phyloP scores from a whole-genome alignment of 129 eudicot species.

The Ambrosia trifida region DNA sequence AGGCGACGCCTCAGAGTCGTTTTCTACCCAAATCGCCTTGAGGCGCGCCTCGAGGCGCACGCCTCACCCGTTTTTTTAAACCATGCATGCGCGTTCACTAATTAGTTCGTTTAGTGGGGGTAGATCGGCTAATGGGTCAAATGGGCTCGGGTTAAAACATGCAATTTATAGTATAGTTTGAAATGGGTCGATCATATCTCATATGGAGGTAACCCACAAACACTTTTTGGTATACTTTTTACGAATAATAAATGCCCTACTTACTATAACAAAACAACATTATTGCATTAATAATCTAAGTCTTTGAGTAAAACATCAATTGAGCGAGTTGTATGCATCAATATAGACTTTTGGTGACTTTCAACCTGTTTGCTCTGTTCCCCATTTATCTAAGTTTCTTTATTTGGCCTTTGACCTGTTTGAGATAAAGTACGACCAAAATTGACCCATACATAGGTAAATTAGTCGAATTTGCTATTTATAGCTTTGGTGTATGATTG shows the following conservation, averaged over 20 bases:
- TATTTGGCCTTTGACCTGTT: not conserved
- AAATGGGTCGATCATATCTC: not conserved
- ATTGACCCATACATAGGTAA: not conserved
- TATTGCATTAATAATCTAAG: not conserved
- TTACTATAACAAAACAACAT: not conserved
- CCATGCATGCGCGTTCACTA: not conserved
- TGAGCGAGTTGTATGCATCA: not conserved
- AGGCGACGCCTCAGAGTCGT: no score
- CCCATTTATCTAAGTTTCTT: not conserved
- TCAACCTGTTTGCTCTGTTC: no score
- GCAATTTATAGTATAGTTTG: no score
- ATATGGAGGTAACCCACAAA: not conserved
- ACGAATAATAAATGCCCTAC: not conserved
- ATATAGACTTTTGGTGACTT: not conserved
- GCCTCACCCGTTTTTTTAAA: no score
- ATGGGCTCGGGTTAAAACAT: no score
- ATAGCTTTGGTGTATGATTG: not conserved
- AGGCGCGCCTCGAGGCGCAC: no score
- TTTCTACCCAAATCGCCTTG: no score
- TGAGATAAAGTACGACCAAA: conserved; percentile 4
- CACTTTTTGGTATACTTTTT: not conserved
- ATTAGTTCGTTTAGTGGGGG: not conserved
- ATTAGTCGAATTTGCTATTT: not conserved
- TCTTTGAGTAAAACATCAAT: not conserved
- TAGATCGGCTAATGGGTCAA: not conserved